Percentiles rank a stretch among this genome's conserved stretches.
These are phyloP conservation scores for Peronosclerospora sorghi DNA, from an alignment of 352 stramenopile genomes.

Conservation along the genomic window DNA sequence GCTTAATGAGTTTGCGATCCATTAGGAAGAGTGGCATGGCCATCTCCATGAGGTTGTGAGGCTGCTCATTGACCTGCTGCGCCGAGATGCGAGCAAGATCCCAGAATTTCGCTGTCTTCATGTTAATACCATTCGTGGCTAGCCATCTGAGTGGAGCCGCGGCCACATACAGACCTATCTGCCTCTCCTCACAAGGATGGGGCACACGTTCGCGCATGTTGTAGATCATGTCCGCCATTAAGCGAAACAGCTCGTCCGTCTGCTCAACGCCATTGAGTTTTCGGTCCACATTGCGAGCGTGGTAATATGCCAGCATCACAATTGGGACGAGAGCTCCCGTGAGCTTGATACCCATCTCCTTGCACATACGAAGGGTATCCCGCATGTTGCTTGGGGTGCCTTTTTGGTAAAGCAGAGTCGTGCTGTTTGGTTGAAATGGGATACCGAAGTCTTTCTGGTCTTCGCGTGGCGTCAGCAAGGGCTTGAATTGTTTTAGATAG, in stretches of 20 bases:
- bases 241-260: conserved; percentile 14
- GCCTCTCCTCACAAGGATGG: conserved; percentile 10
- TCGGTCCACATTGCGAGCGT: conserved; percentile 26
- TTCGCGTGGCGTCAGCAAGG: conserved; percentile 19
- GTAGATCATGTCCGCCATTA: conserved; percentile 39
- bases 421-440: conserved; percentile 31
- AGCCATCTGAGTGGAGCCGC: conserved; percentile 32
- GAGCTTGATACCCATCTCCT: conserved; percentile 30
- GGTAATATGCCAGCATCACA: conserved; percentile 37
- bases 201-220: conserved; percentile 33
- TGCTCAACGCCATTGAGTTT: conserved; percentile 13
- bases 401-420: conserved; percentile 24
- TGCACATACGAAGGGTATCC: conserved; percentile 25
- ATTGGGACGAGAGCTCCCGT: conserved; percentile 34
- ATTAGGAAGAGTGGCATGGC: conserved; percentile 27
- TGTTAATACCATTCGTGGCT: conserved; percentile 30
- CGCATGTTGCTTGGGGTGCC: conserved; percentile 32
- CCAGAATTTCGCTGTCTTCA: conserved; percentile 39
- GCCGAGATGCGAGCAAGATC: conserved; percentile 33
- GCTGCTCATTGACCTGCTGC: conserved; percentile 11
- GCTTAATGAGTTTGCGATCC: conserved; percentile 22
- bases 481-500: conserved; percentile 37
- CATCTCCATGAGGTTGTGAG: conserved; percentile 35
- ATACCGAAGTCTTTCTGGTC: conserved; percentile 40
- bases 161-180: conserved; percentile 43